These are phyloP conservation scores for Coffea eugenioides DNA, from an alignment of 257 asterid genomes.

Conservation along the genomic window DNA sequence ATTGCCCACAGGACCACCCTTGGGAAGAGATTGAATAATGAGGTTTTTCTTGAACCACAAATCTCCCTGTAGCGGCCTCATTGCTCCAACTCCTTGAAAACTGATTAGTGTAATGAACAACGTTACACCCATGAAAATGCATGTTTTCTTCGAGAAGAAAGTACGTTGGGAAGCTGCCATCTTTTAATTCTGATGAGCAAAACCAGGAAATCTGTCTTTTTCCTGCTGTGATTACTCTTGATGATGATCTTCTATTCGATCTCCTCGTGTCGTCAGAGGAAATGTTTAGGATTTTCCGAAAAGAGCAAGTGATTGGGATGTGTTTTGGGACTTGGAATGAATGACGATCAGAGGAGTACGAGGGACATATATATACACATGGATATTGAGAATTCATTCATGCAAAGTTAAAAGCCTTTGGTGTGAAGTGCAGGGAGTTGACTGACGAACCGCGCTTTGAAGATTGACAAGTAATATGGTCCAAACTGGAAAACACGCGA, in stretches of 20 bases:
- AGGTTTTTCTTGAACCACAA: conserved; percentile 26
- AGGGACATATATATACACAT: background rate
- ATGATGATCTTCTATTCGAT: background rate
- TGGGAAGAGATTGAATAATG: conserved; percentile 47
- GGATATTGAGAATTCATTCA: no score
- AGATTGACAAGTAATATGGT: conserved; percentile 30
- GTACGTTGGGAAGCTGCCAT: background rate
- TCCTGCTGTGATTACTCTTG: background rate
- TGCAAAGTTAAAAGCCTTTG: background rate
- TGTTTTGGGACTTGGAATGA: background rate
- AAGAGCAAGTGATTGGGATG: background rate
- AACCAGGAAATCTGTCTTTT: background rate
- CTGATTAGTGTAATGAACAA: background rate
- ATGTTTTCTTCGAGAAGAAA: background rate
- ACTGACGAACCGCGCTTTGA: conserved; percentile 45
- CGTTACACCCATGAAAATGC: conserved; percentile 4
- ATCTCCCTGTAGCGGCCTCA: conserved; percentile 33
- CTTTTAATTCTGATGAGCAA: background rate
- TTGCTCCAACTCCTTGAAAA: conserved; percentile 17
- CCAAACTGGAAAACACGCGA: conserved; percentile 9
- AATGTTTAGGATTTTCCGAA: background rate
- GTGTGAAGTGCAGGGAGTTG: conserved; percentile 24
- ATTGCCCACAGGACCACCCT: conserved; percentile 31
- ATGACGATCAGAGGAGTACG: background rate
- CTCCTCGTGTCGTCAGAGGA: background rate